Base-by-base conservation (phyloP, 768 basidiomycete genomes). In the Pleurotus sapidus region DNA sequence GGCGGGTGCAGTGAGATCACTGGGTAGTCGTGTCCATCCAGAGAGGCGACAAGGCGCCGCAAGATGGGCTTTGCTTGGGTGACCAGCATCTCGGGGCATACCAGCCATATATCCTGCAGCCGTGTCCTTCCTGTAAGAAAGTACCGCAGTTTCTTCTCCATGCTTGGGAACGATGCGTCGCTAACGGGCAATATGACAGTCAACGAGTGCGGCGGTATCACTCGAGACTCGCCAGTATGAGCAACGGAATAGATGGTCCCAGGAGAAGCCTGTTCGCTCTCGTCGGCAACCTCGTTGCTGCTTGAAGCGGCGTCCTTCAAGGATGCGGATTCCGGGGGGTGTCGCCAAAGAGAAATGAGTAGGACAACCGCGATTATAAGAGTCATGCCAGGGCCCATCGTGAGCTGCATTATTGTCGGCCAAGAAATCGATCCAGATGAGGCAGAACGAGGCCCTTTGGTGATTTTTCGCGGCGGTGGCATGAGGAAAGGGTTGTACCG, bases 171-270 rank as follows among this genome's bases (percentile, higher is more conserved):
- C 3, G 80, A 76, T 4, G 56, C 50, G 2, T 62, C 27, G 4
- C 73, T 68, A 49, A 86, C 72, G 12, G 84, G 82, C 3, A 87
- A 65, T 39, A 87, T 62, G 11, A 72, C 80, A 12, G 79, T 79
- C 55, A 84, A 62, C 14, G 78, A 77, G 42, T 70, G 64, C 8
- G 45, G 24, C 18, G 51, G 51, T 18, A 54, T 42, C 7, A 54
- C 51, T 39, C 25, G 5, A 4, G 51, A 4, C 18, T 34, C 34
- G 51, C 39, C n/a, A 15, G 42, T 9, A 37, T 34, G n/a, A n/a
- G 51, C 37, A 14, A 45, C 20, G 30, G 49, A 15, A 27, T 15
- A n/a, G 27, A n/a, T 17, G n/a, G n/a, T n/a, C n/a, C 15, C 14
- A 15, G 14, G 23, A n/a, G 30, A 24, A 20, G 49, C 14, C 5